Conservation (phyloP, 495 filamentous ascomycete species). For the Cladorrhinum samala region DNA sequence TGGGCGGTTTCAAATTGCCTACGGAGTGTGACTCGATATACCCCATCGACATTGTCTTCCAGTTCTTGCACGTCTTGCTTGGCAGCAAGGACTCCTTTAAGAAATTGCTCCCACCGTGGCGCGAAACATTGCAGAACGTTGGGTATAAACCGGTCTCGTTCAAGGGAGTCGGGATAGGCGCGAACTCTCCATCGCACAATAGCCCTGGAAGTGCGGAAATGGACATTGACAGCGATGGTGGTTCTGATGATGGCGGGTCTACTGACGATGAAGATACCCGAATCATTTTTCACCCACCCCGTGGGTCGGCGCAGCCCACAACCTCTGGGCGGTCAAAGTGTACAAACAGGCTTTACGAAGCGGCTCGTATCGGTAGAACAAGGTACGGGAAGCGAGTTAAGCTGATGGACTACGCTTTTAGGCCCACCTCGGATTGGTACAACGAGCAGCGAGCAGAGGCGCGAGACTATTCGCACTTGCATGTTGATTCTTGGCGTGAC, state of each 20-base stretch:
- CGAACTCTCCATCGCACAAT: no score
- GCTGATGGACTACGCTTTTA: conserved; percentile 32
- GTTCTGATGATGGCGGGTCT: neutral
- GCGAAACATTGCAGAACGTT: conserved; percentile 11
- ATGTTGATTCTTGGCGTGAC: conserved; percentile 30
- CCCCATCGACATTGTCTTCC: conserved; percentile 20
- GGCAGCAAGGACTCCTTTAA: conserved; percentile 6
- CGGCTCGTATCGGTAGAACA: conserved; percentile 20
- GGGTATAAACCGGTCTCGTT: conserved; percentile 18
- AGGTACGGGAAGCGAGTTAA: conserved; percentile 1
- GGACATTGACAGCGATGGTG: neutral
- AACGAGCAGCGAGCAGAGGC: conserved; percentile 34
- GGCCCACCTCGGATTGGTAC: conserved; percentile 41
- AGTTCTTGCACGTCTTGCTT: conserved; percentile 20
- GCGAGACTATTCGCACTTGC: conserved; percentile 32
- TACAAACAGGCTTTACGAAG: conserved; percentile 35
- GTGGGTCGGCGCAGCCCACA: conserved; percentile 10
- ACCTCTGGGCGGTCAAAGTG: conserved; percentile 22
- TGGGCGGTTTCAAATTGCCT: conserved; percentile 26
- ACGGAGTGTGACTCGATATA: conserved; percentile 11
- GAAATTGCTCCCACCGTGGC: conserved; percentile 25
- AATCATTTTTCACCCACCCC: conserved; percentile 40
- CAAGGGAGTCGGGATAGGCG: neutral
- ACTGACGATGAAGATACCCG: conserved; percentile 22
- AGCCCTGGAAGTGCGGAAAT: neutral